Conservation (phyloP, 2,329 filamentous ascomycete species). For the Nannizzia gypsea region DNA sequence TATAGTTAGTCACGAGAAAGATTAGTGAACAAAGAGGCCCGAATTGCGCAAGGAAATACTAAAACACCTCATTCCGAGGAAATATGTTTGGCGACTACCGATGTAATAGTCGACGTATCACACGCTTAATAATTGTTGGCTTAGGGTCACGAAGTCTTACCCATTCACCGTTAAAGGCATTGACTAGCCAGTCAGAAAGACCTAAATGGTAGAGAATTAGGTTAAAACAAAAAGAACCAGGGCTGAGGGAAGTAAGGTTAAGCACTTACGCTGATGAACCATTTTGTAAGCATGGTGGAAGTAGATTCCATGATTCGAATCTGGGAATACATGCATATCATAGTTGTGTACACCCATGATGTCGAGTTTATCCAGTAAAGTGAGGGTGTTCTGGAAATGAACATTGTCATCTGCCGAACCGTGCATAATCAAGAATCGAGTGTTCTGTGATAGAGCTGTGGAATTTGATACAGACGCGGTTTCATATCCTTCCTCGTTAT, state of each 20-base stretch:
- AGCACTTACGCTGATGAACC: conserved; percentile 76
- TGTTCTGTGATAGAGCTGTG: conserved; percentile 58
- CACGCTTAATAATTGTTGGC: conserved; percentile 20
- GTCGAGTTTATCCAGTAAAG: conserved; percentile 76
- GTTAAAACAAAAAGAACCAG: background rate
- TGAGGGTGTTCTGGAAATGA: conserved; percentile 88
- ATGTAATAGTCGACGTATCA: background rate
- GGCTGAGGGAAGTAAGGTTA: background rate
- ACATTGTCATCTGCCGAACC: conserved; percentile 96
- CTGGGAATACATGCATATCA: conserved; percentile 91
- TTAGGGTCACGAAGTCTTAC: conserved; percentile 45
- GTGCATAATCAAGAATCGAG: conserved; percentile 90
- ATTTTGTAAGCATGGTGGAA: conserved; percentile 88
- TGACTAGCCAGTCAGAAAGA: conserved; percentile 72
- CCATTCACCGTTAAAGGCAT: conserved; percentile 97
- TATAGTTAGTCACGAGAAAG: background rate
- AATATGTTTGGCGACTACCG: background rate
- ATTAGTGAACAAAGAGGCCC: background rate
- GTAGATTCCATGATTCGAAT: conserved; percentile 87
- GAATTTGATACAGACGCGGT: conserved; percentile 63
- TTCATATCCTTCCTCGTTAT: conserved; percentile 67
- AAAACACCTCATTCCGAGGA: background rate
- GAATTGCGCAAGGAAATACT: background rate
- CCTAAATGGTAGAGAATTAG: conserved; percentile 13
- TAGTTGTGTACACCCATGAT: conserved; percentile 77